Evolutionary conservation across 805 yeast genomes (phyloP).

Genomic region (Saccharomycodes ludwigii): DNA sequence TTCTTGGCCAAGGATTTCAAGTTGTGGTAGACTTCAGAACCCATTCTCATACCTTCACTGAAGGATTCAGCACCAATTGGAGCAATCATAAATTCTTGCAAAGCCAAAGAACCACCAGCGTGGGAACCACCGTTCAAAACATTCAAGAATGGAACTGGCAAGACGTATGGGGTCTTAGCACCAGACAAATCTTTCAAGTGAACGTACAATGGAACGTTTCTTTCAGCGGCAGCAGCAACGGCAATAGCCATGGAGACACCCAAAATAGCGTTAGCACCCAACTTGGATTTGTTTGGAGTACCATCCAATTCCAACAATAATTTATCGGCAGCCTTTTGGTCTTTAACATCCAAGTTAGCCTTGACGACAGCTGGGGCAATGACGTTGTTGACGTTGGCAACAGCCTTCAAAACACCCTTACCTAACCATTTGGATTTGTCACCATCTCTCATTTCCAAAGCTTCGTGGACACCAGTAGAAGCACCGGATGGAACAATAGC

Average conservation of each 20-base stretch:
- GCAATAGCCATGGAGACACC: constrained; percentile 98
- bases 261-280: constrained; percentile 97
- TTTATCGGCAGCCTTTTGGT: constrained; percentile 80
- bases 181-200: constrained; percentile 77
- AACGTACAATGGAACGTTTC: constrained; percentile 83
- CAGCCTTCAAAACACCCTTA: constrained; percentile 97
- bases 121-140: constrained; percentile 99
- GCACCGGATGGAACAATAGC: constrained; percentile 99
- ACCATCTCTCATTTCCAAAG: constrained; percentile 95
- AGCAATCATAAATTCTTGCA: constrained; percentile 99
- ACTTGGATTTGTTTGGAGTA: constrained; percentile 91
- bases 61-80: constrained; percentile 85
- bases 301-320: constrained; percentile 85
- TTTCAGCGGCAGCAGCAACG: constrained; percentile 96
- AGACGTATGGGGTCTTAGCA: constrained; percentile 66
- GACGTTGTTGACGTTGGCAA: constrained; percentile 85
- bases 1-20: constrained; percentile 87
- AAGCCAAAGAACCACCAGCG: constrained; percentile 98
- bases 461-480: constrained; percentile 98
- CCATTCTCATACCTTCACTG: constrained; percentile 93
- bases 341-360: constrained; percentile 69
- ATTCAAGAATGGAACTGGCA: constrained; percentile 99
- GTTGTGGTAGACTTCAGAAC: constrained; percentile 96
- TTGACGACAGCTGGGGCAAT: constrained; percentile 89
- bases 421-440: constrained; percentile 97